Evolutionary conservation across 148 eudicot genomes (phyloP).

Genomic region (Chenopodium album): DNA sequence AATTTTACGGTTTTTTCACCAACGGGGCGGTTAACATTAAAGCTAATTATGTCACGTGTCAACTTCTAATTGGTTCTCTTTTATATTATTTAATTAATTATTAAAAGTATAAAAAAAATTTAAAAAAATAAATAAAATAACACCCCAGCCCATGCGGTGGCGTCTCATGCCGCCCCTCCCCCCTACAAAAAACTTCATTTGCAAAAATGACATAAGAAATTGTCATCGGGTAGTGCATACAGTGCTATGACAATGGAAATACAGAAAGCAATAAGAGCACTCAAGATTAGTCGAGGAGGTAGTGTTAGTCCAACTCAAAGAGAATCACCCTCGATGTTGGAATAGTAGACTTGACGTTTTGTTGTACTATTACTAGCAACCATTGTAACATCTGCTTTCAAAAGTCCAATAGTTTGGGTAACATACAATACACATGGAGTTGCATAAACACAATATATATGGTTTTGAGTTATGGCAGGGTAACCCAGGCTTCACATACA

Average conservation of each 20-base stretch:
- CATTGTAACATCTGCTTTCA: not conserved
- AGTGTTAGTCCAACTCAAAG: constrained; percentile 86
- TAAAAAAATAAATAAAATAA: too few relatives aligned
- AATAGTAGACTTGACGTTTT: constrained; percentile 27
- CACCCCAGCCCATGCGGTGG: too few relatives aligned
- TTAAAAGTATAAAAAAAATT: too few relatives aligned
- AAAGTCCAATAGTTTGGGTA: too few relatives aligned
- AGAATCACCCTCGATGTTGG: constrained; percentile 56
- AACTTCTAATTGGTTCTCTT: too few relatives aligned
- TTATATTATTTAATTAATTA: too few relatives aligned
- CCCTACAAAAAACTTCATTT: constrained; percentile 50
- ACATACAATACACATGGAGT: not conserved
- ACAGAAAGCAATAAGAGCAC: constrained; percentile 75
- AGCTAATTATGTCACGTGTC: too few relatives aligned
- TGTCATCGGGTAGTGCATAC: constrained; percentile 94
- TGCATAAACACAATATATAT: too few relatives aligned
- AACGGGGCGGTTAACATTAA: too few relatives aligned
- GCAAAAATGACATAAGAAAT: constrained; percentile 83
- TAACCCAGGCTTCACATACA: not conserved
- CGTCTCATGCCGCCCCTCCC: too few relatives aligned
- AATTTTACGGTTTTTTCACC: too few relatives aligned
- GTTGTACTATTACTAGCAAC: not conserved
- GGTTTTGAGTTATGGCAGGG: too few relatives aligned
- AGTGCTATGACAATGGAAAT: constrained; percentile 98
- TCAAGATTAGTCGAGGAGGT: constrained; percentile 76